Base-by-base conservation (phyloP, 768 basidiomycete genomes). In the Mycena floridula region DNA sequence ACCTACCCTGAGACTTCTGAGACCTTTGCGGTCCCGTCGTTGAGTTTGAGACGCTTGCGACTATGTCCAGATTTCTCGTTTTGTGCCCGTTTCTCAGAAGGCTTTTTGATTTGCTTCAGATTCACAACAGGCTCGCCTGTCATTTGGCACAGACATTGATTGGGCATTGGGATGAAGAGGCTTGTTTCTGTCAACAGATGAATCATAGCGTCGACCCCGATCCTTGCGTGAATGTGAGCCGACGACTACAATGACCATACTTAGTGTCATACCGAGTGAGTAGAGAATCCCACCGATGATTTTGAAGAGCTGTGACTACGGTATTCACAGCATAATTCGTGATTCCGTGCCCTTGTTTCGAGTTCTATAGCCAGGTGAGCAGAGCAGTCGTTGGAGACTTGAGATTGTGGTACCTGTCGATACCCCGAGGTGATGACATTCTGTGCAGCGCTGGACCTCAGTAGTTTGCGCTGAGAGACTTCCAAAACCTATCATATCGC, bases 101-200 rank as follows among this genome's bases (percentile, higher is more conserved):
- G 18, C 28, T 16, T 32, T 32, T 16, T 32, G 9, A 9, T 9
- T 32, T 32, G 28, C 28, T 32, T 32, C 28, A 16, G 11, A 32
- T 9, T 9, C 9, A 32, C 16, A 20, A 95, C 59, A 0, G 87
- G 82, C 26, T 70, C 68, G 4, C 94, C 94, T 0, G 83, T 78
- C 46, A 96, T 59, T 60, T 98, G 94, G 49, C 86, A 86, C 27
- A 84, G 74, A 56, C 90, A 94, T 16, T 78, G 81, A 55, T 96
- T 95, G 0, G 86, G 85, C 18, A 96, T 62, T 2, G 85, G 68
- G 13, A 85, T 56, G 58, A 92, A 97, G 15, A 94, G 49, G 8
- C 80, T 85, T 0, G 83, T 82, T 44, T 83, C 74, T 2, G 81
- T 71, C 15, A 98, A 74, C 8, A 98, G 68, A 58, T 92, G 82